Percentiles rank a stretch among this genome's conserved stretches.
Conservation (phyloP, 2,329 filamentous ascomycete genomes). For the Thielaviopsis musarum region DNA sequence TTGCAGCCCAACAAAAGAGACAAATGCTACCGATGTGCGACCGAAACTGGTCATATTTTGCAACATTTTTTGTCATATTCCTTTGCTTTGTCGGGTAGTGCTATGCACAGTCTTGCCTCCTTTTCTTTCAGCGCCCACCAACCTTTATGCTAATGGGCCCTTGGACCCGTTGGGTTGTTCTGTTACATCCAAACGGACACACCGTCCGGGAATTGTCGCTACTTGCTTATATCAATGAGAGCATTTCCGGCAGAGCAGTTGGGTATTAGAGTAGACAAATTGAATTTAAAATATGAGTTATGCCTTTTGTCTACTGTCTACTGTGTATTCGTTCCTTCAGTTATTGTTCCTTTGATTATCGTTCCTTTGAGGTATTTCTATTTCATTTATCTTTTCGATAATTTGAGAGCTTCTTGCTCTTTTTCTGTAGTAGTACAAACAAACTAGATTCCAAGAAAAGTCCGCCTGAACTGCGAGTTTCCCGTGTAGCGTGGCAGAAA, state of each 20-base stretch:
- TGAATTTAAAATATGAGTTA: no score
- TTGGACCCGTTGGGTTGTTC: background rate
- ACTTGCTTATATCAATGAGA: background rate
- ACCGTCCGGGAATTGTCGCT: background rate
- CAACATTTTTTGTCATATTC: background rate
- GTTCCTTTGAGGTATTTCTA: no score
- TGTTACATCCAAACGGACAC: background rate
- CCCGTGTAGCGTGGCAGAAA: background rate
- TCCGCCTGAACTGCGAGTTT: conserved; percentile 1
- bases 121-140: no score
- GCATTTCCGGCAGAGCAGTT: background rate
- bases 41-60: background rate
- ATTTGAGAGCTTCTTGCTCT: background rate
- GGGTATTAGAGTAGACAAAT: no score
- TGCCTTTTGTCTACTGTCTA: no score
- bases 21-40: no score
- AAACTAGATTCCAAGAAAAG: background rate
- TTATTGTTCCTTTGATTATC: no score
- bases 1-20: background rate
- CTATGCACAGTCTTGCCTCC: background rate
- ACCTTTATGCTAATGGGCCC: background rate
- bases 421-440: background rate
- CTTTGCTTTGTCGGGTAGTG: background rate
- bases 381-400: background rate
- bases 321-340: no score